These are phyloP conservation scores for Daedaleopsis sinensis DNA, from an alignment of 768 basidiomycete genomes.

Conservation along the genomic window DNA sequence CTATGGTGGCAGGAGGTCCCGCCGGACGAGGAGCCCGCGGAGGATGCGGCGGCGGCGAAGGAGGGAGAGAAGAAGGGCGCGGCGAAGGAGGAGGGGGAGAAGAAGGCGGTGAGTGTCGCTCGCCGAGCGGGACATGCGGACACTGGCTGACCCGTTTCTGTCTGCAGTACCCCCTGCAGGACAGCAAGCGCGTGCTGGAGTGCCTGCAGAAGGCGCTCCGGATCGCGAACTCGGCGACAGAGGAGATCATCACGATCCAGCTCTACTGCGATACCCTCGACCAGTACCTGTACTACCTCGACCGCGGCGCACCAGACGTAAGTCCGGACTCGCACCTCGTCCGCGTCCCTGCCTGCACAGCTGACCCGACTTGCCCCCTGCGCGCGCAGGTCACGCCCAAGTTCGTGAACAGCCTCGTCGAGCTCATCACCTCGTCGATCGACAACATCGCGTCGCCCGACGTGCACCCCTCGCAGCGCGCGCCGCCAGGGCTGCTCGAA, in stretches of 20 bases:
- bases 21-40: constrained; percentile 47
- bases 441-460: constrained; percentile 89
- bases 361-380: background rate
- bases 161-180: constrained; percentile 78
- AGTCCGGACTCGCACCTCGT: constrained; percentile 32
- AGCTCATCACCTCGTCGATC: constrained; percentile 92
- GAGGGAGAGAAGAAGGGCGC: background rate
- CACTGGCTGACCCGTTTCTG: too few species aligned
- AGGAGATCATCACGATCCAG: constrained; percentile 96
- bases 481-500: constrained; percentile 88
- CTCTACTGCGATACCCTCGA: constrained; percentile 96
- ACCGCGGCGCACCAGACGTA: constrained; percentile 90
- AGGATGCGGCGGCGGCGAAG: constrained; percentile 27
- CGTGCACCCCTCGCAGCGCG: constrained; percentile 85
- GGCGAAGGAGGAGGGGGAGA: constrained; percentile 42
- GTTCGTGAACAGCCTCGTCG: constrained; percentile 95
- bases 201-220: constrained; percentile 96
- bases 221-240: constrained; percentile 95
- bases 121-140: background rate
- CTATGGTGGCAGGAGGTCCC: constrained; percentile 95
- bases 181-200: constrained; percentile 96
- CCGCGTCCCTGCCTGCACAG: background rate
- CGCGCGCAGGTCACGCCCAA: constrained; percentile 80
- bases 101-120: constrained; percentile 31
- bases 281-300: constrained; percentile 94